Base-by-base conservation (phyloP, 768 basidiomycete genomes). In the Suillus plorans region DNA sequence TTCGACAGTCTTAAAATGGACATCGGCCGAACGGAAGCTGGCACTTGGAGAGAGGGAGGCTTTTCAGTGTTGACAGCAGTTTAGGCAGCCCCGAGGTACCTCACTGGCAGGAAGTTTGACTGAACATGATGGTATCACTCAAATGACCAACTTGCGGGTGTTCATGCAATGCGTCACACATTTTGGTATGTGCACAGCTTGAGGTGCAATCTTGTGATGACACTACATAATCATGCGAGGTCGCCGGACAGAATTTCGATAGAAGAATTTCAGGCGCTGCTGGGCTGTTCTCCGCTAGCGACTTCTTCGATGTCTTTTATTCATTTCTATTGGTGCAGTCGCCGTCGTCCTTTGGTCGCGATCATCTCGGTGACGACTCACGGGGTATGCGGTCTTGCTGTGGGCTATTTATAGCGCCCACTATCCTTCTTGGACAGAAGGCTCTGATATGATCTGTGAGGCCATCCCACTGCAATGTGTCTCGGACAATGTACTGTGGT, bases 341-440 rank as follows among this genome's bases (percentile, higher is more conserved):
- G 56, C 56, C 37, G 20, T 57, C 25, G 36, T 57, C 22, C 22
- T 25, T 57, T 57, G 37, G 37, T 57, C 22, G 22, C 56, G 16
- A 8, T 42, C 25, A 42, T 31, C 22, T 12, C 41, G 39, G 56
- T 57, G 55, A 34, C 52, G 10, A 18, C 18, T 12, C 25, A 42
- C 41, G 41, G 57, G 57, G 39, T 42, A 20, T 59, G 25, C 57
- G 41, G 58, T 5, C 58, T 59, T 59, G 58, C 58, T 59, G 58
- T 59, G 18, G 25, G 25, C 12, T 42, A 59, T 59, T 59, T 41
- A 59, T 59, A 59, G 28, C 14, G n/a, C 14, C 36, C 8, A 22
- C 18, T 12, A 25, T 42, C 39, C 28, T 58, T 25, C 14, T 18
- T 58, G 18, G 41, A 42, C 25, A 59, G 39, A 39, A 41, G 25